Percentiles rank a stretch among this genome's conserved stretches.
phyloP scores from a whole-genome alignment of 495 filamentous ascomycete genomes.

The Penicillium antarcticum region DNA sequence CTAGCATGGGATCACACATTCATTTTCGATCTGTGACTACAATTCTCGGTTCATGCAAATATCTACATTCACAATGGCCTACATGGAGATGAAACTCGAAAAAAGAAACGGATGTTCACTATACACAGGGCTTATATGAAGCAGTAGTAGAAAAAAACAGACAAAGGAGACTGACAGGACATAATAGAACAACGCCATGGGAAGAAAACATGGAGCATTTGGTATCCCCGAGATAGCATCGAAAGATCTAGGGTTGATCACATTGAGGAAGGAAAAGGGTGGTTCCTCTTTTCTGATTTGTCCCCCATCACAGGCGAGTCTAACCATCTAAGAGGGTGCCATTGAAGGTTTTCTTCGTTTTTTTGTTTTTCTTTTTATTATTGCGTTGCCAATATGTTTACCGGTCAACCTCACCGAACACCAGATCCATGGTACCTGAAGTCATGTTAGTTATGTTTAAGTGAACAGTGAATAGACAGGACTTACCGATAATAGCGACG shows the following conservation, averaged over 20 bases:
- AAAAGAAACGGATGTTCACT: constrained; percentile 29
- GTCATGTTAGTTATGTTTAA: constrained; percentile 7
- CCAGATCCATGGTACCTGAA: constrained; percentile 78
- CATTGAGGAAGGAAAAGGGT: constrained; percentile 9
- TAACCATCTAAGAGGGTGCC: constrained; percentile 22
- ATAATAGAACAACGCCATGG: constrained; percentile 36
- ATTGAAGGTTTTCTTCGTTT: constrained; percentile 21
- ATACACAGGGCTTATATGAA: constrained; percentile 32
- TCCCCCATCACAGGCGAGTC: constrained; percentile 11
- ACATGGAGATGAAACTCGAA: neutral
- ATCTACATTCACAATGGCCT: neutral
- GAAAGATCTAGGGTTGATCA: constrained; percentile 21
- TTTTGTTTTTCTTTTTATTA: constrained; percentile 25
- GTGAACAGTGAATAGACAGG: neutral
- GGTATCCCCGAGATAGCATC: constrained; percentile 24
- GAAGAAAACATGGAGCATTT: constrained; percentile 29
- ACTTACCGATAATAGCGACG: constrained; percentile 83
- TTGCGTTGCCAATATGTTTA: constrained; percentile 36
- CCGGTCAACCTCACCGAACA: constrained; percentile 69
- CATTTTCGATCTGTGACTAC: no score
- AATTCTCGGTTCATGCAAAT: no score
- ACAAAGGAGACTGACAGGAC: constrained; percentile 25
- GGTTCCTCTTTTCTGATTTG: constrained; percentile 13
- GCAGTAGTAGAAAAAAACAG: constrained; percentile 14
- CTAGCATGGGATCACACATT: no score